Evolutionary conservation across 192 early-diverging fungal species (phyloP).

Genomic region (Geranomyces michiganensis): DNA sequence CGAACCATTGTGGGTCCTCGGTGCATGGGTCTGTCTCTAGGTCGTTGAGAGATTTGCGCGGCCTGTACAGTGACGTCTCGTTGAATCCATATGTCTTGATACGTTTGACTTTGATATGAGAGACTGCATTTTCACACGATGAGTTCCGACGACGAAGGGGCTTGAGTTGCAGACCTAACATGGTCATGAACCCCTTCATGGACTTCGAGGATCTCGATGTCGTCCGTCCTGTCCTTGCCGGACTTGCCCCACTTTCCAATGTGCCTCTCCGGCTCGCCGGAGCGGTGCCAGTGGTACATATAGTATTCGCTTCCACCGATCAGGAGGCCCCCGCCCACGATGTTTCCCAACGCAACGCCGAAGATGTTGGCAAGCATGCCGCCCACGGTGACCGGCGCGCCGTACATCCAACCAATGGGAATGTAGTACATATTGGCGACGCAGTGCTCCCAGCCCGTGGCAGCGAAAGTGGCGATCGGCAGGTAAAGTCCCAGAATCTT

Average conservation of each 20-base stretch:
- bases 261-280: slow-evolving; percentile 21
- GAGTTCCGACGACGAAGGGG: slow-evolving; percentile 8
- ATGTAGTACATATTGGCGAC: slow-evolving; percentile 45
- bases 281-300: slow-evolving; percentile 41
- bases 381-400: slow-evolving; percentile 25
- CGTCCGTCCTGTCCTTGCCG: slow-evolving; percentile 3
- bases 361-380: slow-evolving; percentile 22
- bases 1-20: too few species aligned
- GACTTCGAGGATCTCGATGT: slow-evolving; percentile 14
- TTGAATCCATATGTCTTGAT: slow-evolving; percentile 6
- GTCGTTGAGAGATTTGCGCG: too few species aligned
- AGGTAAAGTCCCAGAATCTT: slow-evolving; percentile 40
- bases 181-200: slow-evolving; percentile 16
- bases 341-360: slow-evolving; percentile 36
- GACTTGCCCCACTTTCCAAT: slow-evolving; percentile 28
- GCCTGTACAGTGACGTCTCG: not conserved
- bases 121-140: slow-evolving; percentile 16
- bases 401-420: slow-evolving; percentile 33
- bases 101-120: slow-evolving; percentile 4
- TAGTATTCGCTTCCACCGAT: slow-evolving; percentile 39
- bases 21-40: too few species aligned
- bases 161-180: slow-evolving; percentile 6
- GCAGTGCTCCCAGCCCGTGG: slow-evolving; percentile 38
- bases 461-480: slow-evolving; percentile 39
- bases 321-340: slow-evolving; percentile 37